A percentile compares a stretch with the other conserved stretches of the same genome.
Conservation (phyloP, 2,329 filamentous ascomycete species). For the Colletotrichum euphorbiae region DNA sequence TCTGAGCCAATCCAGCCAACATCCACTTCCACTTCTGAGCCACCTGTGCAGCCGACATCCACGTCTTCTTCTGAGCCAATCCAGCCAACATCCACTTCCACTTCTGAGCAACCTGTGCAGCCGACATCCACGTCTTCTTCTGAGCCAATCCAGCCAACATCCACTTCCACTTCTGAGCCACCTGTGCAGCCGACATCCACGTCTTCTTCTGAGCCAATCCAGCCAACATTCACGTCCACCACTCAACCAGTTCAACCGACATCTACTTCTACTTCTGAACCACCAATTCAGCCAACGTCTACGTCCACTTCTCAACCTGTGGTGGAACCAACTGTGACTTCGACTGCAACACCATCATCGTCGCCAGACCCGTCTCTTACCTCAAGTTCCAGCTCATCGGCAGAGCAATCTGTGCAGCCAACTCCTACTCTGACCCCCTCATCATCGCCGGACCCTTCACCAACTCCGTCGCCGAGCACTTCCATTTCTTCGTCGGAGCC, state of each 20-base stretch:
- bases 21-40: neutral
- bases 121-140: no score
- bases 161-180: no score
- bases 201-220: no score
- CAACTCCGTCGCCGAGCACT: neutral
- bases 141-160: no score
- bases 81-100: no score
- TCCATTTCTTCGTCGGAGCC: no score
- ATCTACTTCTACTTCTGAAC: neutral
- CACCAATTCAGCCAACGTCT: neutral
- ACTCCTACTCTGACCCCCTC: neutral
- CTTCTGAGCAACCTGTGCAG: no score
- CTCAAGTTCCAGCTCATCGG: neutral
- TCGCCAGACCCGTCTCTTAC: neutral
- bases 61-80: neutral
- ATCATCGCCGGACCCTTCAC: neutral
- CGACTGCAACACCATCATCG: neutral
- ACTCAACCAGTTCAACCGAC: neutral
- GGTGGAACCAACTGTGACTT: neutral
- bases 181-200: no score
- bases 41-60: neutral
- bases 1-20: neutral
- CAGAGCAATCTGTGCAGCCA: neutral
- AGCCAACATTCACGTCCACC: neutral
- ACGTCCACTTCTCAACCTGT: neutral